Evolutionary conservation across 2,329 filamentous ascomycete species (phyloP).

Genomic region (Dryadomyces sulphureus): DNA sequence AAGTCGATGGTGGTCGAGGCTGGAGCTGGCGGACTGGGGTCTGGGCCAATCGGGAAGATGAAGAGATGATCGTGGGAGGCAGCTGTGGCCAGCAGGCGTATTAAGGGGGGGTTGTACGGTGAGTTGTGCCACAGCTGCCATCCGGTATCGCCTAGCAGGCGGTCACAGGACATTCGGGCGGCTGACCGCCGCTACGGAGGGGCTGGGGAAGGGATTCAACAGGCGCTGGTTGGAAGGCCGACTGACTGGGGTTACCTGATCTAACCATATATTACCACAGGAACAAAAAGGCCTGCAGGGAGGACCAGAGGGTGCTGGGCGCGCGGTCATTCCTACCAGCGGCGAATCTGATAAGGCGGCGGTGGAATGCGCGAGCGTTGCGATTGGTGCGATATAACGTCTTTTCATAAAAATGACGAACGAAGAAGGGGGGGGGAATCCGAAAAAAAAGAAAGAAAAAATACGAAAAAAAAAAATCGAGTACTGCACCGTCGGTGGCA

Average conservation of each 20-base stretch:
- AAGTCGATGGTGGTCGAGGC: background rate
- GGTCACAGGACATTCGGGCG: too few species aligned
- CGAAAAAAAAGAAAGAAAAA: background rate
- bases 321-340: background rate
- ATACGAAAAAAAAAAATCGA: background rate
- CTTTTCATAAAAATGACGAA: slow-evolving; percentile 7
- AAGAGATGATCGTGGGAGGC: slow-evolving; percentile 3
- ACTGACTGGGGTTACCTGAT: too few species aligned
- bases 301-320: too few species aligned
- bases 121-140: too few species aligned
- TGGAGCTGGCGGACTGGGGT: background rate
- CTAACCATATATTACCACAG: too few species aligned
- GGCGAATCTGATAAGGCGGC: slow-evolving; percentile 11
- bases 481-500: background rate
- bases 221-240: too few species aligned
- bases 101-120: background rate
- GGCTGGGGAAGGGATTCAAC: too few species aligned
- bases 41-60: slow-evolving; percentile 5
- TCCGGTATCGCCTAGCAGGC: too few species aligned
- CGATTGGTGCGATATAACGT: slow-evolving; percentile 6
- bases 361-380: slow-evolving; percentile 5
- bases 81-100: background rate
- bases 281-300: too few species aligned
- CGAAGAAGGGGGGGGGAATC: background rate
- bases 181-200: too few species aligned